Evolutionary conservation across 2,329 filamentous ascomycete genomes (phyloP), one percentile per base, ranked within the genome.

Genomic region (Colletotrichum falcatum): DNA sequence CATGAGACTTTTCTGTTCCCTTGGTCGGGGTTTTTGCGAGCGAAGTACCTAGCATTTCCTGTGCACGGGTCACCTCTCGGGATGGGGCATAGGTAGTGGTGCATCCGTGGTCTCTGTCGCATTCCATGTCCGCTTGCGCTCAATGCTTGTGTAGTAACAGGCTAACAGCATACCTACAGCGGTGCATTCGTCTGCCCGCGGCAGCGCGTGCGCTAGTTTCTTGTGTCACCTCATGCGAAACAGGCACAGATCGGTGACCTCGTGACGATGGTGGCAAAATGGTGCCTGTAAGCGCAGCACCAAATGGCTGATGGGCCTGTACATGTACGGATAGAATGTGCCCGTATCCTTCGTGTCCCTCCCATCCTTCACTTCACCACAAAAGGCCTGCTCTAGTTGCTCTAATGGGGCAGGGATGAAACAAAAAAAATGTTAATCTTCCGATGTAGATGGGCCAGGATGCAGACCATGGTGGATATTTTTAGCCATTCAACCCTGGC

Each of bases 361-460:
- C 9, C 12, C 39, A 42, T 60, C 56, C 44, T 48, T 60, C n/a
- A 33, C 30, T 60, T 23, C 33, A 18, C 30, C 56, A 18, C 56
- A 30, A 6, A 53, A 35, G 48, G 30, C 58, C 56, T 72, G 61
- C 61, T 72, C 67, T 60, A 56, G 39, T 70, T 66, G 56, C 60
- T 65, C 62, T 63, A 49, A 66, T 66, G 70, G 70, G 56, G 54
- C 70, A 70, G 55, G 56, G 61, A 59, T 72, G 70, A 70, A 72
- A 71, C 66, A 63, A 39, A 62, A 70, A 66, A 62, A 70, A 66
- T 49, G 66, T 66, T 71, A 72, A 72, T 72, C 66, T 72, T 72
- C 70, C 70, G 66, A 72, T 58, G 61, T 61, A 37, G 70, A 72
- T 66, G 58, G 46, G 62, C 70, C 55, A 66, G 66, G 70, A 62